Conservation (phyloP, 495 filamentous ascomycete genomes). For the Niebla homalea region DNA sequence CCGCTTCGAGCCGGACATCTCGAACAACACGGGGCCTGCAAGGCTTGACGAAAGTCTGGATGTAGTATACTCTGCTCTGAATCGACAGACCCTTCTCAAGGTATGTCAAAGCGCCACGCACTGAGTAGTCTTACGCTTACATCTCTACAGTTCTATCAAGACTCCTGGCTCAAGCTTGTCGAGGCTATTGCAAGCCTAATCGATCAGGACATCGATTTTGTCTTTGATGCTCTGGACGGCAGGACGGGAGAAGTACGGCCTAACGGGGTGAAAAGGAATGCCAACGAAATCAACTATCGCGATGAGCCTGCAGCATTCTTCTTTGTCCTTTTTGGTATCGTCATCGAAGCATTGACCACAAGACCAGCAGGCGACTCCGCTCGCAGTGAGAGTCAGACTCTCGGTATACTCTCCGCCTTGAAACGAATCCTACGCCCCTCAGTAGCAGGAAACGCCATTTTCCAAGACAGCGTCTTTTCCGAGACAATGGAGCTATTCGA, state of each 20-base stretch:
- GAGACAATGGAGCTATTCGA: constrained; percentile 95
- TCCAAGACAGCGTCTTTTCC: constrained; percentile 87
- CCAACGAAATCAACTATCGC: constrained; percentile 79
- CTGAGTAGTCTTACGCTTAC: neutral
- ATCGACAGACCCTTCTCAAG: constrained; percentile 79
- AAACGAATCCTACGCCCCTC: constrained; percentile 90
- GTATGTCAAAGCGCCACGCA: constrained; percentile 21
- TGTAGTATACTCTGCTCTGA: constrained; percentile 82
- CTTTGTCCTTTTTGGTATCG: constrained; percentile 93
- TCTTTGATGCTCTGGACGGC: constrained; percentile 90
- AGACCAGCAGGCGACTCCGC: constrained; percentile 58
- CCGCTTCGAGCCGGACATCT: constrained; percentile 93
- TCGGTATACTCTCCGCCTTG: constrained; percentile 80
- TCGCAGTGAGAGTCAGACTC: constrained; percentile 62
- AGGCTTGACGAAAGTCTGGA: constrained; percentile 65
- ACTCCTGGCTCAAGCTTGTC: constrained; percentile 90
- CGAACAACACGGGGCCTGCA: constrained; percentile 62
- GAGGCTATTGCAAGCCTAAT: constrained; percentile 97
- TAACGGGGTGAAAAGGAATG: constrained; percentile 21
- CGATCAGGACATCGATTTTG: constrained; percentile 91
- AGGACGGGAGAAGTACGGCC: constrained; percentile 37
- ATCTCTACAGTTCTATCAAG: constrained; percentile 68
- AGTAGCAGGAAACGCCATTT: constrained; percentile 94
- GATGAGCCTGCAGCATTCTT: constrained; percentile 98
- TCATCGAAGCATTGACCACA: constrained; percentile 85